These are phyloP conservation scores for Chaetomidium leptoderma DNA, from an alignment of 495 filamentous ascomycete species.

Conservation along the genomic window DNA sequence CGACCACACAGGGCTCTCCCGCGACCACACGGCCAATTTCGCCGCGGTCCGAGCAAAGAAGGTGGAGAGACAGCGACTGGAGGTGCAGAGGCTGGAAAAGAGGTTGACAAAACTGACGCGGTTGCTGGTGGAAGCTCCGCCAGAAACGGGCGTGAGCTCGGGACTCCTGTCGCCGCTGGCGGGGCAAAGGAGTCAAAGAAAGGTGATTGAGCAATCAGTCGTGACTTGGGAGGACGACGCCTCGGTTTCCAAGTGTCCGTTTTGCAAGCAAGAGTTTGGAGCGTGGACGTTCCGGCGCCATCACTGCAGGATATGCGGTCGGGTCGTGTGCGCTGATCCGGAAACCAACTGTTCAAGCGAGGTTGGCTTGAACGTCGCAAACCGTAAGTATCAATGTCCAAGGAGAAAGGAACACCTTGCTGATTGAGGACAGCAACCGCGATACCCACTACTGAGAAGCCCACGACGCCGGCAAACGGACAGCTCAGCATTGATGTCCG, in stretches of 20 bases:
- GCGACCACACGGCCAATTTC: constrained; percentile 70
- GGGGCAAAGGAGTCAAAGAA: constrained; percentile 59
- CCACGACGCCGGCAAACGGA: constrained; percentile 29
- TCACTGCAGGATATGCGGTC: constrained; percentile 89
- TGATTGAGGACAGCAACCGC: constrained; percentile 20
- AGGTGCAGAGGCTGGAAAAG: constrained; percentile 86
- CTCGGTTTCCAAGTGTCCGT: constrained; percentile 74
- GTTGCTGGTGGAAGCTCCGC: constrained; percentile 65
- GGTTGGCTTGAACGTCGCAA: constrained; percentile 70
- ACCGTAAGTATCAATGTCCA: constrained; percentile 44
- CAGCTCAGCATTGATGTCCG: constrained; percentile 73
- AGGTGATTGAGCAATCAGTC: constrained; percentile 80
- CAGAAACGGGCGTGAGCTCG: constrained; percentile 42
- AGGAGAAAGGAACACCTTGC: not conserved
- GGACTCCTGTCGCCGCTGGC: constrained; percentile 33
- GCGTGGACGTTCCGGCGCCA: constrained; percentile 85
- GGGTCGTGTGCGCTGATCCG: constrained; percentile 85
- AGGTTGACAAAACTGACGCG: constrained; percentile 86
- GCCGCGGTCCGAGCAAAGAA: constrained; percentile 61
- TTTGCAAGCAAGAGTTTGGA: constrained; percentile 91
- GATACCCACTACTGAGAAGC: constrained; percentile 57
- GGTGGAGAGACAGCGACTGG: constrained; percentile 78
- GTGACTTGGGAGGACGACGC: constrained; percentile 95
- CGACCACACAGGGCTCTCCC: constrained; percentile 67
- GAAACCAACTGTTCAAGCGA: constrained; percentile 80